Evolutionary conservation across 805 yeast species (phyloP).

Genomic region (Saturnispora sekii): DNA sequence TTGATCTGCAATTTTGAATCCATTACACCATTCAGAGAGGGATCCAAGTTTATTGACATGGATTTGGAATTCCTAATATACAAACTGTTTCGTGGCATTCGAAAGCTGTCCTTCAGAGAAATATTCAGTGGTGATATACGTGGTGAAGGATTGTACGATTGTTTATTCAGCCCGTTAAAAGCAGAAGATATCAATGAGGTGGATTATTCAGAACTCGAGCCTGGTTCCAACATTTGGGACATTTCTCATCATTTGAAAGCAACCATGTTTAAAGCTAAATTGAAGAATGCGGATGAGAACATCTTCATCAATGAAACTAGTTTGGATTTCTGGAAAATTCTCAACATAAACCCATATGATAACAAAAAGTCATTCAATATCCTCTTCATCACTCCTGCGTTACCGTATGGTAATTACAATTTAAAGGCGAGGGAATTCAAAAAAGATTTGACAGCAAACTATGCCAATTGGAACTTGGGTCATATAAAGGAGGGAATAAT

Average conservation of each 20-base stretch:
- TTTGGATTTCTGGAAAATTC: constrained; percentile 43
- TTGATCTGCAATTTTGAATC: not conserved
- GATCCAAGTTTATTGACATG: not conserved
- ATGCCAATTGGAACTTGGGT: constrained; percentile 43
- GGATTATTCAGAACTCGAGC: not conserved
- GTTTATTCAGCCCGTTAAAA: not conserved
- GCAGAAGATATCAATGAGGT: not conserved
- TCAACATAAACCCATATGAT: constrained; percentile 46
- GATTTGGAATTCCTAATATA: constrained; percentile 5
- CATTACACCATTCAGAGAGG: constrained; percentile 2
- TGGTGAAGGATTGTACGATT: not conserved
- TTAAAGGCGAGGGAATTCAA: constrained; percentile 30
- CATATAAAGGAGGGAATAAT: constrained; percentile 13
- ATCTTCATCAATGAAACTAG: constrained; percentile 40
- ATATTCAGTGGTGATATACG: not conserved
- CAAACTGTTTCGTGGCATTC: constrained; percentile 1
- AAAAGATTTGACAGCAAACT: constrained; percentile 32
- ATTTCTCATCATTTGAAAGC: constrained; percentile 23
- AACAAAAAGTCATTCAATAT: constrained; percentile 44
- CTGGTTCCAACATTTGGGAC: constrained; percentile 2
- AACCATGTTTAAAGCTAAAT: constrained; percentile 18
- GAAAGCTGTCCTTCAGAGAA: constrained; percentile 5
- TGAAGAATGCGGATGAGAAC: constrained; percentile 23
- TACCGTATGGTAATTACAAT: constrained; percentile 15
- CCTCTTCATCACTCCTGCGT: constrained; percentile 32